Base-by-base conservation (phyloP, 116 monocot species). In the Dioscorea cayenensis region DNA sequence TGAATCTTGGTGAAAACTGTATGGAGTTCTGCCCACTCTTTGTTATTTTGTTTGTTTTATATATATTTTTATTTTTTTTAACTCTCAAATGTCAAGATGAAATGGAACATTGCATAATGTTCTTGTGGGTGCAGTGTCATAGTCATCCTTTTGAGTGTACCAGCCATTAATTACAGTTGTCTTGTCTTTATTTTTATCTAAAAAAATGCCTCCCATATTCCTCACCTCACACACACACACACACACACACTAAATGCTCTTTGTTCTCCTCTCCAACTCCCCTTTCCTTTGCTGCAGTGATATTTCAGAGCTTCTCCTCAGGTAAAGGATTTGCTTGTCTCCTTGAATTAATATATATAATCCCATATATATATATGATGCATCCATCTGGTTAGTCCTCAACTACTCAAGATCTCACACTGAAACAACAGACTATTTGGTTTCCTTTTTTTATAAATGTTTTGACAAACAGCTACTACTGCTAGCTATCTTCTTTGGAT, bases 91-190 rank as follows among this genome's bases (percentile, higher is more conserved):
- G 43, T 38, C 20, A 14, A 59, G 66, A 75, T 67, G 65, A 64
- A 32, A 52, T 20, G 77, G 64, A 51, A 25, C 55, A 51, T 52
- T 52, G 51, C 77, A 71, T 29, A 28, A 71, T 66, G 66, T 65
- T 66, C 21, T 67, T 23, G 52, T 51, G 63, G 32, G 73, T 65
- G 60, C 62, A 73, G 49, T 73, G 73, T 73, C 73, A 65, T 63
- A 70, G 73, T 64, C 68, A 73, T 59, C 73, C 69, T 82, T 73
- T 82, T 73, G 62, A 70, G 48, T 77, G 82, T 82, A 74, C 77
- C 72, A 62, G 23, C 21, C 36, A 77, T 70, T 73, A 62, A 74
- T 77, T 70, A 71, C 60, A 74, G 49, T 29, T 63, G 36, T 68
- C 64, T 67, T 71, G 55, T 55, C 61, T 14, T 51, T 58, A 28